Conservation (phyloP, 192 early-diverging fungal species). For the Phlyctochytrium arcticum region DNA sequence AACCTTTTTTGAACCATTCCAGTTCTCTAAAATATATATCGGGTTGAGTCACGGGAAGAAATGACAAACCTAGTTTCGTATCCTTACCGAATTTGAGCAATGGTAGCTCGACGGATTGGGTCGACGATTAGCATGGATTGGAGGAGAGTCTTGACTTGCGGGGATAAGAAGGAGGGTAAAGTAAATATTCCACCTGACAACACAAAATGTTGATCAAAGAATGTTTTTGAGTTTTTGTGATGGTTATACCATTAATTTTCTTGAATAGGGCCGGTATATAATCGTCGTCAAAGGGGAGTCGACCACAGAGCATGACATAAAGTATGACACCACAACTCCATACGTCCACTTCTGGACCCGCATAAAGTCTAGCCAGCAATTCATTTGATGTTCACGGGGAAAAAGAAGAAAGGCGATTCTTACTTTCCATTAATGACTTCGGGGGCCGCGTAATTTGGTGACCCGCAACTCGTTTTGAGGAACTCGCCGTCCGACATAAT, state of each 20-base stretch:
- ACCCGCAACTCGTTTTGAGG: slow-evolving; percentile 56
- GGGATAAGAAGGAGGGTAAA: slow-evolving; percentile 81
- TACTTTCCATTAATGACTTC: slow-evolving; percentile 79
- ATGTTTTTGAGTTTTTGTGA: slow-evolving; percentile 5
- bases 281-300: slow-evolving; percentile 97
- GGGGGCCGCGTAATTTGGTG: slow-evolving; percentile 54
- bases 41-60: slow-evolving; percentile 20
- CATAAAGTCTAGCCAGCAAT: slow-evolving; percentile 58
- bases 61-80: neutral
- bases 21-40: too few species aligned
- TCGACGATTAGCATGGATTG: slow-evolving; percentile 93
- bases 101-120: slow-evolving; percentile 91
- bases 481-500: slow-evolving; percentile 52
- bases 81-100: slow-evolving; percentile 79
- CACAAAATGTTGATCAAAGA: neutral
- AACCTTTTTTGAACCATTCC: slow-evolving; percentile 86
- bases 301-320: slow-evolving; percentile 94
- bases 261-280: slow-evolving; percentile 77
- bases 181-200: slow-evolving; percentile 80
- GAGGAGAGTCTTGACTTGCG: slow-evolving; percentile 76
- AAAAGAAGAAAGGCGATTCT: neutral
- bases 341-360: slow-evolving; percentile 96
- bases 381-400: neutral
- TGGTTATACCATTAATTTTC: slow-evolving; percentile 78
- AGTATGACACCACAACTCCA: slow-evolving; percentile 98